Percentiles rank a stretch among this genome's conserved stretches.
Evolutionary conservation across 2,329 filamentous ascomycete species (phyloP).

Genomic region (Cephalotrichum gorgonifer): DNA sequence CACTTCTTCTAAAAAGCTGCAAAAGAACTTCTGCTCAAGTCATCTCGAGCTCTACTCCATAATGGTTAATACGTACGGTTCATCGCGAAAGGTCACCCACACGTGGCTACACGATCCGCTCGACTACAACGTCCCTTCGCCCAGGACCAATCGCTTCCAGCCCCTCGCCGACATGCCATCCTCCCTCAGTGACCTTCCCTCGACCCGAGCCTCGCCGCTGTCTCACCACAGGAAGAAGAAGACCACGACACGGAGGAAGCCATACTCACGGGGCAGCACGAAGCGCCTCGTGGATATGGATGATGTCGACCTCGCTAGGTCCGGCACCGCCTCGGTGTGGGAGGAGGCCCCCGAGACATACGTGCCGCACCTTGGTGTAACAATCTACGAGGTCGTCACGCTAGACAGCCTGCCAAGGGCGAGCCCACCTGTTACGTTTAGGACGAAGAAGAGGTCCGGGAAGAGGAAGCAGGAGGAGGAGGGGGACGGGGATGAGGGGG

Average conservation of each 20-base stretch:
- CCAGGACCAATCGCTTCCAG: neutral
- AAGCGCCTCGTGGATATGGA: neutral
- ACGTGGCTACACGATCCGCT: neutral
- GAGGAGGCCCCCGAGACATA: neutral
- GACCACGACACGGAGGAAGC: neutral
- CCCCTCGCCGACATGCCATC: slow-evolving; percentile 2
- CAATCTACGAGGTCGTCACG: neutral
- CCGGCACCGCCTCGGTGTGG: neutral
- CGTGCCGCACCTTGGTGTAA: neutral
- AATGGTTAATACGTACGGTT: neutral
- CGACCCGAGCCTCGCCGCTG: neutral
- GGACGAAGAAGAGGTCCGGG: neutral
- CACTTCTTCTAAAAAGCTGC: no score
- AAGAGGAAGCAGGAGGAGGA: neutral
- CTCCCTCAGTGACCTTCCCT: neutral
- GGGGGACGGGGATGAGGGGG: neutral
- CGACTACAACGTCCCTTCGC: neutral
- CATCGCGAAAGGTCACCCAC: neutral
- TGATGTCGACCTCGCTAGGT: slow-evolving; percentile 1
- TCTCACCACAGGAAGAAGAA: neutral
- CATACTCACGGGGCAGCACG: neutral
- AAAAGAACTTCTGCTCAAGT: neutral
- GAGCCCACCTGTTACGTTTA: neutral
- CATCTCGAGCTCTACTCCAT: neutral
- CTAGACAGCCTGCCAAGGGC: slow-evolving; percentile 1